phyloP scores from a whole-genome alignment of 176 grass and related monocot genomes.

The Poa pratensis region DNA sequence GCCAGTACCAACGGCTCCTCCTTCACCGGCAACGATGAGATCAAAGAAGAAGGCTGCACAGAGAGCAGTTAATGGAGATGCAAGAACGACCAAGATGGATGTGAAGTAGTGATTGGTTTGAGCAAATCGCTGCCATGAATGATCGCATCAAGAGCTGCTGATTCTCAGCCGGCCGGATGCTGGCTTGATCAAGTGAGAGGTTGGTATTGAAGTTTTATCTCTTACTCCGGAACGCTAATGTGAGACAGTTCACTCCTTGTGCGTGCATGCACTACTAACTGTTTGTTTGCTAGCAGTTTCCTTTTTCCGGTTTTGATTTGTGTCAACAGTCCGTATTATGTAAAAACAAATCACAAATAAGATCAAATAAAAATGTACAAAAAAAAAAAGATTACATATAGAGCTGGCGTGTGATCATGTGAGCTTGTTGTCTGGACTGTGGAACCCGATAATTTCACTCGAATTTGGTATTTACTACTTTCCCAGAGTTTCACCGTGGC shows the following conservation, averaged over 20 bases:
- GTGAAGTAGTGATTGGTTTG: not conserved
- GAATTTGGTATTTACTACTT: not conserved
- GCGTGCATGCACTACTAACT: conserved; percentile 20
- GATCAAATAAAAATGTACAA: not conserved
- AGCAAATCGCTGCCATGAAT: not conserved
- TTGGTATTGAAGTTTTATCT: conserved; percentile 19
- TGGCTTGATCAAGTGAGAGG: conserved; percentile 7
- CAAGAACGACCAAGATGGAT: not conserved
- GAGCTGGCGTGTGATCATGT: not conserved
- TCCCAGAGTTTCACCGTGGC: not conserved
- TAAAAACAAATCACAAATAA: not conserved
- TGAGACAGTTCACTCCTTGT: not conserved
- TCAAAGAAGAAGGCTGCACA: conserved; percentile 1
- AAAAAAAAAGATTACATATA: not conserved
- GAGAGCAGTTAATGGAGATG: not conserved
- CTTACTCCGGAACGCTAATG: not conserved
- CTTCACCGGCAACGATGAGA: conserved; percentile 9
- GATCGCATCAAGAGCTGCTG: conserved; percentile 4
- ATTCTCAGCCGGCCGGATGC: conserved; percentile 26
- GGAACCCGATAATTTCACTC: not conserved
- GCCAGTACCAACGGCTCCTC: conserved; percentile 33
- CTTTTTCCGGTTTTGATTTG: not conserved
- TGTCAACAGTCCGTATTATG: not conserved
- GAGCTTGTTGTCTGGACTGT: not conserved
- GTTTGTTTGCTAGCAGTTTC: not conserved